A percentile compares a stretch with the other conserved stretches of the same genome.
Conservation (phyloP, 139 green algal species). For the Coelastrella sp. region DNA sequence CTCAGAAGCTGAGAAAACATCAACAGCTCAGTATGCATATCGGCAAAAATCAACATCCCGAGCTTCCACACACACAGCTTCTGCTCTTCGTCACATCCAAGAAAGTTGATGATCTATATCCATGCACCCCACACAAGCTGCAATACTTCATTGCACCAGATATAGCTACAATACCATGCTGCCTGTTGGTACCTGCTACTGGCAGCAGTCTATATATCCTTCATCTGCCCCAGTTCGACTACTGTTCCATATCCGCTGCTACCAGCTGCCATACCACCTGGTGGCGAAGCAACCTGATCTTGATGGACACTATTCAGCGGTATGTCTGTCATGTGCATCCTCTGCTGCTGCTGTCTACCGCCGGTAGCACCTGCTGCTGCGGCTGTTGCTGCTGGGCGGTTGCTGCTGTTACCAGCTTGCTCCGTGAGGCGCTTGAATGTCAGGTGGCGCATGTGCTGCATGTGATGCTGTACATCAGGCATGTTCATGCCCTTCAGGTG, state of each 20-base stretch:
- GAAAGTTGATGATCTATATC: too few species aligned
- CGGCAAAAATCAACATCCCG: too few species aligned
- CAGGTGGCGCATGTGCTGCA: slow-evolving; percentile 64
- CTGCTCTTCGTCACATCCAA: too few species aligned
- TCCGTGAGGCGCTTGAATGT: slow-evolving; percentile 69
- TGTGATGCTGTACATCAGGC: slow-evolving; percentile 60
- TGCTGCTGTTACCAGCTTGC: slow-evolving; percentile 18
- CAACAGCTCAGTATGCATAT: too few species aligned
- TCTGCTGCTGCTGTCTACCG: slow-evolving; percentile 11
- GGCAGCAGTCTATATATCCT: neutral
- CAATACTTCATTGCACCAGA: too few species aligned
- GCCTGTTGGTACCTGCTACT: too few species aligned
- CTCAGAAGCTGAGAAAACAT: too few species aligned
- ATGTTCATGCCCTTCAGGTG: slow-evolving; percentile 48
- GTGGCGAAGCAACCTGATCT: neutral
- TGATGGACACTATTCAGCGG: neutral
- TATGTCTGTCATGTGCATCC: neutral
- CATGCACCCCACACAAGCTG: too few species aligned
- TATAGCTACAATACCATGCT: too few species aligned
- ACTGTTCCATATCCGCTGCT: neutral
- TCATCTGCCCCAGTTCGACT: neutral
- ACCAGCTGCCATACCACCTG: neutral
- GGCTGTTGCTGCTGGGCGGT: slow-evolving; percentile 12
- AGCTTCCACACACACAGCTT: too few species aligned
- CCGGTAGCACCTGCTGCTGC: slow-evolving; percentile 16